phyloP scores from a whole-genome alignment of 2,329 filamentous ascomycete genomes.

The Canariomyces notabilis region DNA sequence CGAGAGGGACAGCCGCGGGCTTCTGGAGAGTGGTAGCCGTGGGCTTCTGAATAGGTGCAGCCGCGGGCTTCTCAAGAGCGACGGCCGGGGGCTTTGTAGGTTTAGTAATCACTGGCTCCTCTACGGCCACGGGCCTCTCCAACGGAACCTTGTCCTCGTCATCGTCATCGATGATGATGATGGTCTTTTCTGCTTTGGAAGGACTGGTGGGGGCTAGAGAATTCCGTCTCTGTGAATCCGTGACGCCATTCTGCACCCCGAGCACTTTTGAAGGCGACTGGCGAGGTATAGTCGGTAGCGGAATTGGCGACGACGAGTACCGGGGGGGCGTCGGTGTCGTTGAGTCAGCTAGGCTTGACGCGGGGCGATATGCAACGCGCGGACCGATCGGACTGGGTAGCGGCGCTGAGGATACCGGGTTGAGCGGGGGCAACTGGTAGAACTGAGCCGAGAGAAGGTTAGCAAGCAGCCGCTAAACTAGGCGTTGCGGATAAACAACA shows the following conservation, averaged over 20 bases:
- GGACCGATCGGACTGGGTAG: not conserved
- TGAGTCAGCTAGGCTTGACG: not conserved
- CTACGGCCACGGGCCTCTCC: not conserved
- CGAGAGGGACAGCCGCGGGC: too few relatives aligned
- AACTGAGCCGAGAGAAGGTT: slow-evolving; percentile 3
- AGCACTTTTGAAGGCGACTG: not conserved
- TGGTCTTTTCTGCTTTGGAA: not conserved
- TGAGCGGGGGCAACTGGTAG: not conserved
- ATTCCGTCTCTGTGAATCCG: not conserved
- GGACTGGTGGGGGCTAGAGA: not conserved
- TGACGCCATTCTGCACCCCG: not conserved
- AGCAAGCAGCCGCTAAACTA: not conserved
- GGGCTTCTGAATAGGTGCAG: too few relatives aligned
- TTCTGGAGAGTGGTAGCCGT: too few relatives aligned
- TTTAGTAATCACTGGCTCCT: not conserved
- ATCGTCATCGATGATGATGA: slow-evolving; percentile 19
- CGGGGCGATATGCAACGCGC: not conserved
- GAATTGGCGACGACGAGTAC: slow-evolving; percentile 14
- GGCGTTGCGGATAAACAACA: not conserved
- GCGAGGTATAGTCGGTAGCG: slow-evolving; percentile 2
- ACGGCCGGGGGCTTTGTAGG: not conserved
- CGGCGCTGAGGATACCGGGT: not conserved
- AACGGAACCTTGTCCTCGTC: slow-evolving; percentile 2
- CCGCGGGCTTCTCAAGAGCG: not conserved
- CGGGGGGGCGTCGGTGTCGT: not conserved